A percentile compares a stretch with the other conserved stretches of the same genome.
Evolutionary conservation across 352 stramenopile genomes (phyloP).

Genomic region (Peronospora destructor): DNA sequence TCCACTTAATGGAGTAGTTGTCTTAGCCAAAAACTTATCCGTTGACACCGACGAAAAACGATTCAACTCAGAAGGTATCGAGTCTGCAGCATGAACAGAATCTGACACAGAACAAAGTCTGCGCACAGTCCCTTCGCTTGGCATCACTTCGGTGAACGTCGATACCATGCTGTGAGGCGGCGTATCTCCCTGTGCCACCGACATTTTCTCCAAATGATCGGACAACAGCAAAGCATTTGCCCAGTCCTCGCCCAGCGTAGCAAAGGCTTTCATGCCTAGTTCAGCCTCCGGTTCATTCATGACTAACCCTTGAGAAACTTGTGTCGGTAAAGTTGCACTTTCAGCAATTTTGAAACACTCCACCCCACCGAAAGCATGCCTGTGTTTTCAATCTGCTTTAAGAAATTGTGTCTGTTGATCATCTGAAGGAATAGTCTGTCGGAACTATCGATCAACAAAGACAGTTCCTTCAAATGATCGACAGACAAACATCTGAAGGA

Average conservation of each 20-base stretch:
- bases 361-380: constrained; percentile 36
- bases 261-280: constrained; percentile 23
- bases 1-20: neutral
- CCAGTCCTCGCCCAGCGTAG: constrained; percentile 24
- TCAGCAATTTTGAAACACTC: constrained; percentile 43
- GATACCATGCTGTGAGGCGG: constrained; percentile 11
- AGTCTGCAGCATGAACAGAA: constrained; percentile 11
- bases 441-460: too few species aligned
- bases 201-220: constrained; percentile 62
- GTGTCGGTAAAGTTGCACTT: constrained; percentile 6
- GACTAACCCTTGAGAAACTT: constrained; percentile 5
- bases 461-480: too few species aligned
- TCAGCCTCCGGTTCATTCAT: constrained; percentile 21
- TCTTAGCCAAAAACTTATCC: constrained; percentile 2
- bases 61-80: constrained; percentile 7
- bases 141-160: constrained; percentile 4
- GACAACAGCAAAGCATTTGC: constrained; percentile 43
- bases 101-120: constrained; percentile 23
- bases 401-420: too few species aligned
- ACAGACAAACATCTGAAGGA: too few species aligned
- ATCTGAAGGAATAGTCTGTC: too few species aligned
- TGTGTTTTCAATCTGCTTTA: constrained; percentile 29
- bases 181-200: constrained; percentile 31
- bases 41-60: constrained; percentile 19
- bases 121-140: neutral